Base-by-base conservation (phyloP, 805 yeast species). In the Candida boidinii region DNA sequence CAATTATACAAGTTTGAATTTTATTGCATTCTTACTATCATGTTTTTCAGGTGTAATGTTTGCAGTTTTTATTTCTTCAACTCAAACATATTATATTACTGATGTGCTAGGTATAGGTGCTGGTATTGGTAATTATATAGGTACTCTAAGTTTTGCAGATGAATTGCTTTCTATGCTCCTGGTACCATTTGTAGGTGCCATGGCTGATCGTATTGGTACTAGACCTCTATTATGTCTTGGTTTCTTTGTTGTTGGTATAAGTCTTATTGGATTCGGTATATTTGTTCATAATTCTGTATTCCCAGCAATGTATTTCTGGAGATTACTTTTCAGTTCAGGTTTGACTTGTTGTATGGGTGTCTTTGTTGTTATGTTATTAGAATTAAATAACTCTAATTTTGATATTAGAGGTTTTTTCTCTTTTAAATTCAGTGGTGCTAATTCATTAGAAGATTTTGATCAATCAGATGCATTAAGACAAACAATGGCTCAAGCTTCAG, bases 171-270 rank as follows among this genome's bases (percentile, higher is more conserved):
- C 74, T 5, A 67, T 79, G 31, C 29, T 63, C 0, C 43, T 66
- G 13, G 68, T 81, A 10, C 87, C 88, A 0, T 52, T 78, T 16
- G 55, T 78, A 40, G 90, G 88, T 4, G 70, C 79, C 0, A 45
- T 75, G 18, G 66, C 74, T 41, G 88, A 80, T 46, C 66, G 68
- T 42, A 53, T 77, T 31, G 86, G 86, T 4, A 61, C 85, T 2
- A 65, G 77, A 35, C 54, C 71, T 17, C 63, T 77, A 18, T 68
- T 68, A 28, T 52, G 64, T 10, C 38, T 48, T 4, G 76, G 84
- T 10, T 66, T 76, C 28, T 25, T 61, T n/a, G 41, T 68, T 10
- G 46, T 71, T 22, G 76, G 76, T 7, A 13, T 62, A 3, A 58
- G 75, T 21, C 49, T 79, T 15, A 39, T 64, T 25, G 57, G 75